Base-by-base conservation (phyloP, 2,329 filamentous ascomycete species). In the Aspergillus quadricinctus region DNA sequence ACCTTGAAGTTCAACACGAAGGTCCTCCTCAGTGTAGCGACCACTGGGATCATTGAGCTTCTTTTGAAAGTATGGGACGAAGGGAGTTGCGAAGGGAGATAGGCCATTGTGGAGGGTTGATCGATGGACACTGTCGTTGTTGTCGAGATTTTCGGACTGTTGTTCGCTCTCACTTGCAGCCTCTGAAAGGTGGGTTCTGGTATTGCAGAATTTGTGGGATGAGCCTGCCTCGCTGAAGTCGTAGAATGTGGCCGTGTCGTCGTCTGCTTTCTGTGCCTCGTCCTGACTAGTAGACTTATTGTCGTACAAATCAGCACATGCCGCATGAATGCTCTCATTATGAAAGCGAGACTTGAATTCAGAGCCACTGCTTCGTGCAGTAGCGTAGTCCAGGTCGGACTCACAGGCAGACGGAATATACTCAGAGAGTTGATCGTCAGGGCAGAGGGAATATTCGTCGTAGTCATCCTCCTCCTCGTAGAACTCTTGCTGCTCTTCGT, bases 1-100 rank as follows among this genome's bases (percentile, higher is more conserved):
- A 9, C 70, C 69, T 1, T 57, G 53, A 2, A 72, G 54, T 50
- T 73, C 70, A 6, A 25, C 41, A 5, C 52, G 35, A n/a, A 70
- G 48, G 50, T 72, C 67, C 6, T 66, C 52, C 6, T 48, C 9
- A 1, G 60, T 68, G 37, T 72, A 72, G 1, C 48, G 56, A 4
- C 60, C 57, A 19, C 52, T 58, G 17, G 56, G 48, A 17, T 67
- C 56, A 31, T 57, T 50, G 31, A 72, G 60, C 50, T 71, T 72
- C 4, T 51, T 25, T 19, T 57, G 53, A 53, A 71, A 67, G 56
- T 63, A 66, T 1, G 64, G 60, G 9, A 66, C 48, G 19, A 72
- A 65, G 4, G 60, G 57, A 8, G 23, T n/a, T n/a, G n/a, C n/a
- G n/a, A n/a, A 23, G 23, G n/a, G n/a, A n/a, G 35, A 41, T n/a